A percentile compares a stretch with the other conserved stretches of the same genome.
These are phyloP conservation scores for Trichoderma sp. DNA, from an alignment of 2,329 filamentous ascomycete genomes.

Conservation along the genomic window DNA sequence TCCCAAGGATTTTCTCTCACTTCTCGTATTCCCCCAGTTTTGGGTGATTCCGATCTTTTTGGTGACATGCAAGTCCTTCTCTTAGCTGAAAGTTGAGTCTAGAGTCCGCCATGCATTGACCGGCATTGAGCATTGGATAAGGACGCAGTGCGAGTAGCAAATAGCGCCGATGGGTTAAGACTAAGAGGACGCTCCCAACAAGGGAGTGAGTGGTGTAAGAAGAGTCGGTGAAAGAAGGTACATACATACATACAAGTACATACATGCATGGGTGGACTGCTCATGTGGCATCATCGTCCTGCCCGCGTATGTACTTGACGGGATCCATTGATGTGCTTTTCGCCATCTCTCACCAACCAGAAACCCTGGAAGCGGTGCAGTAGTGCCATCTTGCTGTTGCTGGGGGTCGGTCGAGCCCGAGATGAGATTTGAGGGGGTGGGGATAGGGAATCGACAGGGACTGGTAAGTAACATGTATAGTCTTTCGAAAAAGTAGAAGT, in stretches of 20 bases:
- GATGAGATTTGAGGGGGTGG: not conserved
- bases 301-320: not conserved
- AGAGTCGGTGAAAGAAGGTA: not conserved
- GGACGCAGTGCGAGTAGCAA: not conserved
- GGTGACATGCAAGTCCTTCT: not conserved
- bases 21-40: not conserved
- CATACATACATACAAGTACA: not conserved
- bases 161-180: not conserved
- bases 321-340: not conserved
- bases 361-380: not conserved
- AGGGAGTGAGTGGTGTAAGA: not conserved
- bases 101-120: not conserved
- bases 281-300: not conserved
- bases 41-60: not conserved
- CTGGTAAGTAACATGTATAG: not conserved
- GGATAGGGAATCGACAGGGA: not conserved
- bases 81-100: not conserved
- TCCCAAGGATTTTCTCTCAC: not conserved
- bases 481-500: not conserved
- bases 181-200: not conserved
- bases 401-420: not conserved
- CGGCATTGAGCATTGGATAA: not conserved
- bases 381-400: constrained; percentile 2
- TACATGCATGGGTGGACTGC: not conserved
- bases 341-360: not conserved